phyloP scores from a whole-genome alignment of 331 rosid genomes.

The Malus hybrid region DNA sequence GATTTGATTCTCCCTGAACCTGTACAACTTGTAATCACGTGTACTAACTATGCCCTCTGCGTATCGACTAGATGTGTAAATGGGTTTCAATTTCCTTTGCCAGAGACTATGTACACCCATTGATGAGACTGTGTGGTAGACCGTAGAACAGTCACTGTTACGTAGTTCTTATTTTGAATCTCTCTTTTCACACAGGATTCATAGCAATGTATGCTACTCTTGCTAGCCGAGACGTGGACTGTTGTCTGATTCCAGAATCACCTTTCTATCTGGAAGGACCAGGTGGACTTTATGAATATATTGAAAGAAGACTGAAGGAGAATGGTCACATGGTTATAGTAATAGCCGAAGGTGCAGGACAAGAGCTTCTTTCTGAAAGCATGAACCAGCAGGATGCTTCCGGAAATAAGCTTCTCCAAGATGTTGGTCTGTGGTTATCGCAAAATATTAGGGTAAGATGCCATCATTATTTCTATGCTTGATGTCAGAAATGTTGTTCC shows the following conservation, averaged over 20 bases:
- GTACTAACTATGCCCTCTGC: not conserved
- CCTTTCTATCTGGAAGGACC: slow-evolving; percentile 50
- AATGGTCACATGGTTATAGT: slow-evolving; percentile 52
- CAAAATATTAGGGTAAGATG: slow-evolving; percentile 33
- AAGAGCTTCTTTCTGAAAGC: slow-evolving; percentile 31
- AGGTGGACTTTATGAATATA: slow-evolving; percentile 35
- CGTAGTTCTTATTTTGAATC: not conserved
- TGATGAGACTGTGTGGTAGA: not conserved
- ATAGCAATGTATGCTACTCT: slow-evolving; percentile 53
- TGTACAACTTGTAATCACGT: too few species aligned
- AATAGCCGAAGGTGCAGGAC: slow-evolving; percentile 48
- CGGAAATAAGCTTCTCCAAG: slow-evolving; percentile 32
- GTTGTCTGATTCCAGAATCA: slow-evolving; percentile 53
- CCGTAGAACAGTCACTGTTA: not conserved
- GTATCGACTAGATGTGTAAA: not conserved
- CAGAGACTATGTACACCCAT: not conserved
- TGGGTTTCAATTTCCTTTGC: not conserved
- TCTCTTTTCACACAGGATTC: slow-evolving; percentile 20
- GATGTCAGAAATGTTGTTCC: not conserved
- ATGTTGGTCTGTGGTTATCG: slow-evolving; percentile 40
- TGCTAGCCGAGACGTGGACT: slow-evolving; percentile 49
- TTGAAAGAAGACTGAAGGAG: slow-evolving; percentile 33
- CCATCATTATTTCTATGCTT: not conserved
- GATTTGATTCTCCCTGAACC: not conserved
- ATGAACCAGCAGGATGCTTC: slow-evolving; percentile 28